A percentile compares a stretch with the other conserved stretches of the same genome.
These are phyloP conservation scores for Salinomyces thailandicus DNA, from an alignment of 2,329 filamentous ascomycete genomes.

Conservation along the genomic window DNA sequence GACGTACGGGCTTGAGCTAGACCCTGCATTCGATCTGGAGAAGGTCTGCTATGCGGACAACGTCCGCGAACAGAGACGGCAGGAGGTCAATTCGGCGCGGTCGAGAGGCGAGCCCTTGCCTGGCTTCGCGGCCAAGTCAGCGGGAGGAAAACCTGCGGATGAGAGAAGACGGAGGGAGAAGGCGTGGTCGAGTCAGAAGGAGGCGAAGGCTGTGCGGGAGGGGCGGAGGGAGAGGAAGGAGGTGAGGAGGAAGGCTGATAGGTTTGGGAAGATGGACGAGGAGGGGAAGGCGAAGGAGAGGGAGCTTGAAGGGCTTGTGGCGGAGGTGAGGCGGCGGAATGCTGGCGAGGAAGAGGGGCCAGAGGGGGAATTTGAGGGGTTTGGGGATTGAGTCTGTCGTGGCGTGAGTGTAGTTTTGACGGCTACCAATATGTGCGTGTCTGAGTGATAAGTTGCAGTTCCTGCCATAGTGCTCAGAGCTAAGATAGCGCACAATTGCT, in stretches of 20 bases:
- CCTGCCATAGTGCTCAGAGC: too few relatives aligned
- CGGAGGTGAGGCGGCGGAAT: slow-evolving; percentile 21
- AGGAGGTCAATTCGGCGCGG: slow-evolving; percentile 24
- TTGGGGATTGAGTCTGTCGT: slow-evolving; percentile 11
- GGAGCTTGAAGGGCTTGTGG: slow-evolving; percentile 25
- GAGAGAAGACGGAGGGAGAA: slow-evolving; percentile 22
- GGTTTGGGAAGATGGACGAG: slow-evolving; percentile 20
- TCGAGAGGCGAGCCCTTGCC: slow-evolving; percentile 18
- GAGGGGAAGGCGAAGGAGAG: slow-evolving; percentile 22
- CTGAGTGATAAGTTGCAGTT: too few relatives aligned
- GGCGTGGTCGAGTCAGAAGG: slow-evolving; percentile 30
- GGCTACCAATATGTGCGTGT: too few relatives aligned
- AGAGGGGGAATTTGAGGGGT: slow-evolving; percentile 19
- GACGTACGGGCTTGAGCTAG: slow-evolving; percentile 29
- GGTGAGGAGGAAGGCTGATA: slow-evolving; percentile 22
- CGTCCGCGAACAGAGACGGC: slow-evolving; percentile 32
- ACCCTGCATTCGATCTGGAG: slow-evolving; percentile 26
- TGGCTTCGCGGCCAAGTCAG: slow-evolving; percentile 14
- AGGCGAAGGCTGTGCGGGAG: slow-evolving; percentile 24
- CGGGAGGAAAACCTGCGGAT: slow-evolving; percentile 22
- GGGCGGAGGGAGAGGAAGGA: slow-evolving; percentile 26
- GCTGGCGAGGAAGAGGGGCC: slow-evolving; percentile 10
- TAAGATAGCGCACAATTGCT: too few relatives aligned
- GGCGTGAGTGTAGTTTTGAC: neutral
- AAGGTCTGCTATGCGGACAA: slow-evolving; percentile 36